Evolutionary conservation across 2,329 filamentous ascomycete species (phyloP).

Genomic region (Zalaria obscura): DNA sequence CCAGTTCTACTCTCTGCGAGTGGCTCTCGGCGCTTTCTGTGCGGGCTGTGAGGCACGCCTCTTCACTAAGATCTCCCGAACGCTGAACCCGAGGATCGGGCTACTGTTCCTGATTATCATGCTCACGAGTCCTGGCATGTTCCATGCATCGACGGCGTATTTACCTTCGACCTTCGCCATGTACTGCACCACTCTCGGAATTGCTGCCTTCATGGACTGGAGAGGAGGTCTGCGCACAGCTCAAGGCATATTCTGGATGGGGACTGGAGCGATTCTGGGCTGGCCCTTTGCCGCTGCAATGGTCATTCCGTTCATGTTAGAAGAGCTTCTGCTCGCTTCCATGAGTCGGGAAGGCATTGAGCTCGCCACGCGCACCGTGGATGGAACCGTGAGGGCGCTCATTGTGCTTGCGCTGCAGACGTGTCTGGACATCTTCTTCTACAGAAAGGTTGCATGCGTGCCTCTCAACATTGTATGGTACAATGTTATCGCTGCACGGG

Average conservation of each 20-base stretch:
- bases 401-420: conserved; percentile 57
- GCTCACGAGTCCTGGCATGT: conserved; percentile 76
- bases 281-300: conserved; percentile 91
- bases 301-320: conserved; percentile 63
- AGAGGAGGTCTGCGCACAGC: conserved; percentile 64
- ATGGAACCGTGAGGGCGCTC: conserved; percentile 53
- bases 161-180: conserved; percentile 93
- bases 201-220: conserved; percentile 85
- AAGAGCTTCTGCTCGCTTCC: conserved; percentile 50
- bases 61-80: conserved; percentile 61
- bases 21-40: conserved; percentile 59
- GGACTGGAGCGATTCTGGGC: conserved; percentile 67
- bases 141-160: conserved; percentile 76
- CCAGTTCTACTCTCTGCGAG: conserved; percentile 82
- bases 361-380: conserved; percentile 46
- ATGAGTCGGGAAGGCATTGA: conserved; percentile 27
- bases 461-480: conserved; percentile 91
- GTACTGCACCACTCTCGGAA: conserved; percentile 79
- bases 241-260: conserved; percentile 81
- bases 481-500: conserved; percentile 65
- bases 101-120: conserved; percentile 70
- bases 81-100: conserved; percentile 69
- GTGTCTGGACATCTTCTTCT: conserved; percentile 68
- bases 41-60: conserved; percentile 71
- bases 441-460: conserved; percentile 62